Base-by-base conservation (phyloP, 2,329 filamentous ascomycete genomes). In the Curvularia sp. region DNA sequence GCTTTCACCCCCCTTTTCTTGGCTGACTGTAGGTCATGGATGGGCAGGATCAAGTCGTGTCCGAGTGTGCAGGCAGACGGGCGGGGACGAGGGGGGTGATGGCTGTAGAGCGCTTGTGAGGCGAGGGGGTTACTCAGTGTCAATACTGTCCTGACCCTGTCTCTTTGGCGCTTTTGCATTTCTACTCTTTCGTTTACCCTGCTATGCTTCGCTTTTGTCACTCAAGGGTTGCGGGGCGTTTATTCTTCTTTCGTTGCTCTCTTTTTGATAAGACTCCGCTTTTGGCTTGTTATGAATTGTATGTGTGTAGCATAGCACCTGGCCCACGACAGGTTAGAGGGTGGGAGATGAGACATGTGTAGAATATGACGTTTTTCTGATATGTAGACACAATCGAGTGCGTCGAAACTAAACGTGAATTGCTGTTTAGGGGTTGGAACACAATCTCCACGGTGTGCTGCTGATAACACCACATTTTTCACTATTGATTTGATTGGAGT, bases 131-230 rank as follows among this genome's bases (percentile, higher is more conserved):
- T 60, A 63, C 52, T 57, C 56, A 36, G 39, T 59, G 61, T 64
- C 57, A 51, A 67, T 66, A 63, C 55, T 65, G 54, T 39, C 55
- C 57, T 59, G 62, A 57, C 64, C 61, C 61, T 49, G 59, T 49
- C 54, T 25, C 23, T 45, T 25, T 15, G 13, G 6, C 55, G 49
- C 59, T 60, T 53, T 55, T 57, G 28, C 32, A 56, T 65, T 70
- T 69, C 68, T 68, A 67, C 67, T 71, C 70, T 67, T 66, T 61
- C 67, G 50, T 36, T 34, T 49, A 18, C 49, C 42, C 45, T 49
- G 59, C 55, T 51, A 19, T 52, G 19, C 45, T 49, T 42, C 41
- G 34, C 18, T 38, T 52, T 42, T 43, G 30, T 19, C 46, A 43
- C 32, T n/a, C 32, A 36, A 50, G 52, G 45, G 45, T 60, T 49